Evolutionary conservation across 2,329 filamentous ascomycete genomes (phyloP), one percentile per base, ranked within the genome.

Genomic region (Xylaria sp.): DNA sequence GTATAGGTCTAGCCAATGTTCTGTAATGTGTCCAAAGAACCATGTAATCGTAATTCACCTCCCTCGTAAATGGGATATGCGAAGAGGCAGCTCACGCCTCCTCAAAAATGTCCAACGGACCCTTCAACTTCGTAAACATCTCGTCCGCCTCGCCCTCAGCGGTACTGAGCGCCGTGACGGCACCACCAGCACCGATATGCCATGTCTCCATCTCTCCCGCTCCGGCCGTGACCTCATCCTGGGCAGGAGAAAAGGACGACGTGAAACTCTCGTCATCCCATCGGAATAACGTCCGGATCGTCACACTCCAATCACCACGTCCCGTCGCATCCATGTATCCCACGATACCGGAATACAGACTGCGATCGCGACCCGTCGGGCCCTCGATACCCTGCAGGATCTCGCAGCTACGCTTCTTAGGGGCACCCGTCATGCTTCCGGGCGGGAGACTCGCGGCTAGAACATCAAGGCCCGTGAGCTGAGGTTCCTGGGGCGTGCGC

Each of bases 371-470:
- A 3, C 78, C 72, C 16, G 74, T 60, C 52, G 61, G 63, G 10
- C 63, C 75, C 74, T 96, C 92, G 48, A 96, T 80, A 2, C 79
- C 76, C 60, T 81, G 80, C 18, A 97, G 78, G 52, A 97, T 82
- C 77, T 96, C 88, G 72, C 93, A 97, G 64, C 89, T 93, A 52
- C 93, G 83, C 75, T 93, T 92, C 79, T 97, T 97, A 0, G 93
- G 94, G 0, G 93, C 93, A 5, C 94, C 94, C 1, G 93, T 97
- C 94, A 97, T 97, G 68, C 89, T 93, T 0, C 94, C 93, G 0
- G 94, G 92, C 0, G 94, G 93, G 0, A 97, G 80, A 52, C 87
- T 89, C 5, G 86, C 82, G 0, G 88, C 84, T 0, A 97, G 82
- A 3, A 93, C 88, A 60, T 93, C 88, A 42, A 94, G 78, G 1